phyloP scores from a whole-genome alignment of 257 asterid genomes.

The Fraxinus pennsylvanica region DNA sequence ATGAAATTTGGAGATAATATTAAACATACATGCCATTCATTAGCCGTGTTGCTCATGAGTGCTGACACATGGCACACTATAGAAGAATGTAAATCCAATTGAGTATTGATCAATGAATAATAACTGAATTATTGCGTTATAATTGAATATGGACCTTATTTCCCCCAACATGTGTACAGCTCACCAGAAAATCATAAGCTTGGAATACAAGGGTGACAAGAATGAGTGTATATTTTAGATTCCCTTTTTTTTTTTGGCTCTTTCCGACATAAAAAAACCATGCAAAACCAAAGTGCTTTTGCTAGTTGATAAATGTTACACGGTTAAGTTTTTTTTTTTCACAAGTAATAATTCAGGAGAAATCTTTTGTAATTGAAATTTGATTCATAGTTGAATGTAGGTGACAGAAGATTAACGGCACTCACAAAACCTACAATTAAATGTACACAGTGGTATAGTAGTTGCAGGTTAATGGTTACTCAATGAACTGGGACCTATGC shows the following conservation, averaged over 20 bases:
- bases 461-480: background rate
- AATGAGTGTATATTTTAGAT: background rate
- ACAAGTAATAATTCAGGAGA: background rate
- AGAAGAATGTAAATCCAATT: background rate
- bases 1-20: conserved; percentile 10
- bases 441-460: background rate
- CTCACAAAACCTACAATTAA: background rate
- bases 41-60: background rate
- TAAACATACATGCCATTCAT: background rate
- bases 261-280: background rate
- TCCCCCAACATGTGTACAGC: background rate
- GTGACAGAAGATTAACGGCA: background rate
- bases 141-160: background rate
- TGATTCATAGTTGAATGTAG: background rate
- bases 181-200: background rate
- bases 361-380: background rate
- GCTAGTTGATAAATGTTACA: background rate
- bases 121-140: background rate
- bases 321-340: background rate
- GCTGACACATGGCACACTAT: background rate
- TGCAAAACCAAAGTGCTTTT: background rate
- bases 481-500: background rate
- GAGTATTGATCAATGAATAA: background rate
- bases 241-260: background rate
- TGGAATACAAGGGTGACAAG: background rate